phyloP scores from a whole-genome alignment of 106 monocot species.

The Apostasia shenzhenica region DNA sequence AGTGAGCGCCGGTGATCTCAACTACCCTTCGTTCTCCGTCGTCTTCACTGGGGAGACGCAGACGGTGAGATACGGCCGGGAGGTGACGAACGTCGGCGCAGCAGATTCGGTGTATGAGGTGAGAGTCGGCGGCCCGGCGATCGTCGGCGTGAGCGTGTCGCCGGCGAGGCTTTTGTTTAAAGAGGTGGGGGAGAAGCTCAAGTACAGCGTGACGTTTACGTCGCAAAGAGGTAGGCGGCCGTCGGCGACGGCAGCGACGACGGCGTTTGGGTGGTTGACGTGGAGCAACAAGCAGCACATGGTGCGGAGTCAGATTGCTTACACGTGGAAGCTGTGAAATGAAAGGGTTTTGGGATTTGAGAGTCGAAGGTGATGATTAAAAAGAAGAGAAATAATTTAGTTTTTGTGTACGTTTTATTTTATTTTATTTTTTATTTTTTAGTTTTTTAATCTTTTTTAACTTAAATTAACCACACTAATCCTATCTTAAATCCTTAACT shows the following conservation, averaged over 20 bases:
- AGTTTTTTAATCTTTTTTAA: no score
- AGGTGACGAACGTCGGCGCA: conserved; percentile 51
- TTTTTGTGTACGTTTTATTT: background rate
- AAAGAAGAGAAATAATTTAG: background rate
- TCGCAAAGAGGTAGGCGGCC: conserved; percentile 14
- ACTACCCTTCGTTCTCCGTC: conserved; percentile 77
- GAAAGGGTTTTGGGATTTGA: conserved; percentile 1
- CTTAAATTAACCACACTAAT: no score
- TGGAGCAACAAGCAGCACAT: conserved; percentile 43
- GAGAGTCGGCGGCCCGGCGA: conserved; percentile 26
- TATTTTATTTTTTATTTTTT: no score
- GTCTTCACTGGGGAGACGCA: conserved; percentile 17
- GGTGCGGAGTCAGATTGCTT: conserved; percentile 57
- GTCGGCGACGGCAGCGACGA: background rate
- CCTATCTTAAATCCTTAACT: no score
- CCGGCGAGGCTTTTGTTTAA: conserved; percentile 55
- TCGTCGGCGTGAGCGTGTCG: conserved; percentile 35
- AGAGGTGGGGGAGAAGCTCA: conserved; percentile 35
- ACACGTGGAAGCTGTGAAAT: conserved; percentile 26
- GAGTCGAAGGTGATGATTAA: background rate
- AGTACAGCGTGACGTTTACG: conserved; percentile 42
- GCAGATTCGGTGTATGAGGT: conserved; percentile 28
- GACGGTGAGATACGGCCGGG: conserved; percentile 37
- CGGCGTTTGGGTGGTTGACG: conserved; percentile 60
- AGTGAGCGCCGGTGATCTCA: conserved; percentile 42